A percentile compares a stretch with the other conserved stretches of the same genome.
Conservation (phyloP, 2,329 filamentous ascomycete species). For the Pseudofabraea citricarpa region DNA sequence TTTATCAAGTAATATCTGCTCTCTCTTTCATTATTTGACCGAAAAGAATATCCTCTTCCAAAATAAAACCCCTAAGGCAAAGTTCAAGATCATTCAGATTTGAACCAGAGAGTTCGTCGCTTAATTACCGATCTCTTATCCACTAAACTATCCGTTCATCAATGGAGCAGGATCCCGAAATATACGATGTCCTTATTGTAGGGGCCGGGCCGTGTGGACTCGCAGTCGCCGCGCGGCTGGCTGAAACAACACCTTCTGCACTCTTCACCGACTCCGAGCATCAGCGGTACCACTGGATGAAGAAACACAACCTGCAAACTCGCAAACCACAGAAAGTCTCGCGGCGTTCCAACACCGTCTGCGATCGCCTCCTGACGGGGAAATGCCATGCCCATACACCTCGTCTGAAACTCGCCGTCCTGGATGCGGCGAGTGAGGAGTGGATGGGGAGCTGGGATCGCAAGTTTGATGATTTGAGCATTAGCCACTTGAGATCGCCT, state of each 20-base stretch:
- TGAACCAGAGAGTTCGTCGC: not conserved
- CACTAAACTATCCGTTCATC: not conserved
- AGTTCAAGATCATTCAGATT: too few relatives aligned
- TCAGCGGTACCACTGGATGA: conserved; percentile 67
- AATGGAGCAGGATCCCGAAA: conserved; percentile 5
- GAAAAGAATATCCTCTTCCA: too few relatives aligned
- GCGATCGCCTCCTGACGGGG: conserved; percentile 22
- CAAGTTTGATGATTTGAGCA: conserved; percentile 64
- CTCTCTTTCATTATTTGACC: too few relatives aligned
- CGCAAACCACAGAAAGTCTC: conserved; percentile 22
- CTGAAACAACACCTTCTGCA: conserved; percentile 68
- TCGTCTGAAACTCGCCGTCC: conserved; percentile 46
- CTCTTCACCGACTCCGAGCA: conserved; percentile 83
- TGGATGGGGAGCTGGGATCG: conserved; percentile 72
- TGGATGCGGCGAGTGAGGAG: conserved; percentile 57
- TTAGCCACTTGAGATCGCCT: conserved; percentile 68
- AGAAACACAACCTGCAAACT: conserved; percentile 53
- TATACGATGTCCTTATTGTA: conserved; percentile 57
- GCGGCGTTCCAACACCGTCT: conserved; percentile 30
- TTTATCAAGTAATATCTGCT: too few relatives aligned
- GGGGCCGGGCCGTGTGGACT: conserved; percentile 74
- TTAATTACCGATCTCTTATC: not conserved
- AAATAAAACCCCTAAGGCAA: too few relatives aligned
- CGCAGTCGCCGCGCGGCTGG: conserved; percentile 66
- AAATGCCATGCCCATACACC: conserved; percentile 8